Base-by-base conservation (phyloP, 352 stramenopile species). In the Pelagophyceae sp. region DNA sequence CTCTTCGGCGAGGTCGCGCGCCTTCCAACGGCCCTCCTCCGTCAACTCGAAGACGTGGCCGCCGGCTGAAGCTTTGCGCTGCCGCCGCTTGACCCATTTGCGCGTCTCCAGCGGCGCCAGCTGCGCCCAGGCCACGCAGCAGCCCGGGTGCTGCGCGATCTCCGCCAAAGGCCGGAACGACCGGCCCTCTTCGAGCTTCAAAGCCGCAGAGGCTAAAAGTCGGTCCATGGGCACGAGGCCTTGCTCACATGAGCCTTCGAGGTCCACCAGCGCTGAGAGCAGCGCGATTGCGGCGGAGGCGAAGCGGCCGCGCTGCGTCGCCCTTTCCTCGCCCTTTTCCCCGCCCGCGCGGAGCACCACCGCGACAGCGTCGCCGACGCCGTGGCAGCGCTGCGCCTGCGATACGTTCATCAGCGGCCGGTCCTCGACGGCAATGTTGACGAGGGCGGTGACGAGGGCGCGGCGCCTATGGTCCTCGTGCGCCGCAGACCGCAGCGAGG, bases 31-130 rank as follows among this genome's bases (percentile, higher is more conserved):
- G 23, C 67, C 67, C 27, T 11, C 23, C 23, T 6, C 35, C 67
- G 67, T 74, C 17, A 74, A 37, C 67, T 74, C 67, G 67, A 74
- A 58, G 67, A 1, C 67, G 37, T 20, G 58, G 35, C 35, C 33
- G 67, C 67, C 67, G 17, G 20, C 67, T 2, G 1, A 54, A 0
- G 20, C 17, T 2, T 15, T 23, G 35, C 67, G 67, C 67, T 6
- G 1, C 35, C 67, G 33, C 27, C 67, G 33, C 33, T 60, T 74
- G 67, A 74, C 67, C 6, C 23, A 58, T 31, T 58, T 58, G 35
- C 29, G 23, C 11, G 45, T 54, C 45, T 23, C 45, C 11, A 54
- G 45, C 11, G 45, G 45, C 23, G 45, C 45, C 11, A 54, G 45
- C 45, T 54, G 45, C 11, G 45, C 45, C 11, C 11, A 54, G 45